phyloP scores from a whole-genome alignment of 257 asterid genomes.

The Nicotiana attenuata region DNA sequence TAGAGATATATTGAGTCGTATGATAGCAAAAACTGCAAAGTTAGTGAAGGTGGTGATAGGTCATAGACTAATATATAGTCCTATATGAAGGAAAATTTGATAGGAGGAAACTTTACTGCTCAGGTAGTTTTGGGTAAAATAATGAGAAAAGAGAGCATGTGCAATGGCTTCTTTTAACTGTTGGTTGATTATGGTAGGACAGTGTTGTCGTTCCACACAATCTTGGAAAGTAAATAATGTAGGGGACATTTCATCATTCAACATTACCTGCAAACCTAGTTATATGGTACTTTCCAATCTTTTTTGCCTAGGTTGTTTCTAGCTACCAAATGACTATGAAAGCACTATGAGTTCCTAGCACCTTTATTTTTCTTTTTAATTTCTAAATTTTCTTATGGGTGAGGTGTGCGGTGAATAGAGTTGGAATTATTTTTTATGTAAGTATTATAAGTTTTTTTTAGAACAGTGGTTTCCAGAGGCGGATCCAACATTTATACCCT shows the following conservation, averaged over 20 bases:
- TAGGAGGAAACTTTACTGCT: not conserved
- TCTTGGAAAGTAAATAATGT: constrained; percentile 1
- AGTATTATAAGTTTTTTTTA: too few species aligned
- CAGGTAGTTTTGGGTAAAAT: not conserved
- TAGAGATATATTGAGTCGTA: not conserved
- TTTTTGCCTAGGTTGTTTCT: not conserved
- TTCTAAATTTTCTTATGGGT: not conserved
- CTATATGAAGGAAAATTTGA: not conserved
- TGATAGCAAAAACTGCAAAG: not conserved
- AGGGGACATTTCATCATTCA: not conserved
- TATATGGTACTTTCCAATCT: not conserved
- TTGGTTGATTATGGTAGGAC: not conserved
- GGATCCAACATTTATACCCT: too few species aligned
- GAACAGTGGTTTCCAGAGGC: too few species aligned
- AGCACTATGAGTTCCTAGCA: not conserved
- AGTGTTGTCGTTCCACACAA: not conserved
- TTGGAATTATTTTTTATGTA: too few species aligned
- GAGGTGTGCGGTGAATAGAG: not conserved
- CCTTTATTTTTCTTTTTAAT: not conserved
- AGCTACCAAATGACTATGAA: not conserved
- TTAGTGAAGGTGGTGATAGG: not conserved
- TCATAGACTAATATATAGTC: not conserved
- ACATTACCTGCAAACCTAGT: not conserved
- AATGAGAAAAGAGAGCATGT: not conserved
- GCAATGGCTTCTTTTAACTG: not conserved